Conservation (phyloP, 805 yeast species). For the Candida schatavii region DNA sequence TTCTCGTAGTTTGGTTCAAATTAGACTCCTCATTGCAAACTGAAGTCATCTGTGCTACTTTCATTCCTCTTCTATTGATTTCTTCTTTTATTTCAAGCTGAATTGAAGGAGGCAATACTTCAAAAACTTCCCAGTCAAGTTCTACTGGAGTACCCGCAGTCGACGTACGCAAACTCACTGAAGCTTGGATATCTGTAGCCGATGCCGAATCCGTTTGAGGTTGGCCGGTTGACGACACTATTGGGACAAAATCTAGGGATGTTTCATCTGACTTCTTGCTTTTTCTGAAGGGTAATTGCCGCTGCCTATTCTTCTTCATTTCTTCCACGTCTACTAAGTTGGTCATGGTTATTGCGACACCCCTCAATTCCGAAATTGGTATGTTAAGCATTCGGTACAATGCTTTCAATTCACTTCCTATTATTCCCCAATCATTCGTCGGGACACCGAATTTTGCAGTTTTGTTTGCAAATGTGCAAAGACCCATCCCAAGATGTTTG, state of each 20-base stretch:
- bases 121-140: conserved; percentile 66
- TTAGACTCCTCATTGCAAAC: not conserved
- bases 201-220: not conserved
- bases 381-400: conserved; percentile 55
- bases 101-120: conserved; percentile 63
- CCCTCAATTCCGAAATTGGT: conserved; percentile 70
- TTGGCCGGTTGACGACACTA: not conserved
- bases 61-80: conserved; percentile 41
- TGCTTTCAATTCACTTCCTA: conserved; percentile 57
- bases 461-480: conserved; percentile 62
- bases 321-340: conserved; percentile 46
- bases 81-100: conserved; percentile 59
- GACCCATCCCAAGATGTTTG: conserved; percentile 83
- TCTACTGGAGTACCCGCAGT: conserved; percentile 10
- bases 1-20: not conserved
- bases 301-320: conserved; percentile 21
- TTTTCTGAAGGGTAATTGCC: conserved; percentile 13
- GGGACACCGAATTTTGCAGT: conserved; percentile 58
- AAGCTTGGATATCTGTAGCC: too few relatives aligned
- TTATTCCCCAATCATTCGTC: conserved; percentile 57
- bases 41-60: not conserved
- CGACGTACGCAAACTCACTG: too few relatives aligned
- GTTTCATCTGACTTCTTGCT: not conserved
- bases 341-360: conserved; percentile 69
- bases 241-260: not conserved